Evolutionary conservation across 257 asterid species (phyloP).

Genomic region (Capsicum baccatum): DNA sequence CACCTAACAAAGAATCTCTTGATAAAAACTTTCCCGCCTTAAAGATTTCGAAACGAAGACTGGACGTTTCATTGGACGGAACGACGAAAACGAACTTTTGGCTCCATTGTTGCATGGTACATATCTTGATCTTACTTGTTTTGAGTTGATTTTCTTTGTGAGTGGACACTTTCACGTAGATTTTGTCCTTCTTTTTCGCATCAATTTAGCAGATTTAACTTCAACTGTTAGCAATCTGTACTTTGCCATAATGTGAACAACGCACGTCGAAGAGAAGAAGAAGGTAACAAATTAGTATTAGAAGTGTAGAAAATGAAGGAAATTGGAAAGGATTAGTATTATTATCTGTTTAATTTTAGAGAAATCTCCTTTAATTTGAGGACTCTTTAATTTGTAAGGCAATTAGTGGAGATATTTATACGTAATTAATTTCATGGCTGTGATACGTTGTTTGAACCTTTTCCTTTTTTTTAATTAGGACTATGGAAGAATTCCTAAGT

Average conservation of each 20-base stretch:
- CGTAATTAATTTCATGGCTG: not conserved
- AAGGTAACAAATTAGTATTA: not conserved
- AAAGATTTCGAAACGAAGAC: not conserved
- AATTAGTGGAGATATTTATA: not conserved
- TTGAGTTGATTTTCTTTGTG: constrained; percentile 12
- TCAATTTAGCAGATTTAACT: constrained; percentile 9
- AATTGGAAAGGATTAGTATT: not conserved
- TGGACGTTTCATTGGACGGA: not conserved
- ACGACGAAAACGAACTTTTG: constrained; percentile 11
- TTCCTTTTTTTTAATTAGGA: not conserved
- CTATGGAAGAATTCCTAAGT: no score
- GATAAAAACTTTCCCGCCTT: not conserved
- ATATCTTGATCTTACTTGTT: constrained; percentile 16
- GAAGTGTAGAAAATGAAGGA: not conserved
- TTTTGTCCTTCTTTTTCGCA: not conserved
- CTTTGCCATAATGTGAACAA: not conserved
- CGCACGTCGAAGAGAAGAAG: not conserved
- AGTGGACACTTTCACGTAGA: not conserved
- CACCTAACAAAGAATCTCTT: not conserved
- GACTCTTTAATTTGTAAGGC: not conserved
- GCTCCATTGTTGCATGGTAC: constrained; percentile 16
- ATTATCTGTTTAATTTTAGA: not conserved
- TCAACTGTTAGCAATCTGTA: not conserved
- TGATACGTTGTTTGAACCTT: not conserved
- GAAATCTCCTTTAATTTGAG: not conserved